Percentiles rank a stretch among this genome's conserved stretches.
These are phyloP conservation scores for Sugiyamaella lignohabitans DNA, from an alignment of 805 yeast genomes.

Conservation along the genomic window DNA sequence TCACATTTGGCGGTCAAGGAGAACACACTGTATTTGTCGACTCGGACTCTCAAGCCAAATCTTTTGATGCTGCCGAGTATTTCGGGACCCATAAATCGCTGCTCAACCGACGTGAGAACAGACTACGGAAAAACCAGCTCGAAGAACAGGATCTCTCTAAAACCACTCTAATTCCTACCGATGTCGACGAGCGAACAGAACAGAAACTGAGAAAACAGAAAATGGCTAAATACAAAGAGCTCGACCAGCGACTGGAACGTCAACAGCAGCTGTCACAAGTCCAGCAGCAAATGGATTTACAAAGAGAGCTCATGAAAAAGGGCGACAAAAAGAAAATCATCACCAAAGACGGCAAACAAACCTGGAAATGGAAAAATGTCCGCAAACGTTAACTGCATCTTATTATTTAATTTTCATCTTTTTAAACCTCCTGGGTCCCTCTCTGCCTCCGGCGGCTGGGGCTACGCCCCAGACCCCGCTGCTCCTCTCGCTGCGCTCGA, in stretches of 20 bases:
- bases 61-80: constrained; percentile 55
- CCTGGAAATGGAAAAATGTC: constrained; percentile 76
- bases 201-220: constrained; percentile 11
- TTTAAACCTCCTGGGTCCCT: neutral
- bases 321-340: constrained; percentile 77
- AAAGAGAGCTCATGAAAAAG: constrained; percentile 82
- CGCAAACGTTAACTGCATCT: constrained; percentile 24
- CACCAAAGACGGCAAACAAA: constrained; percentile 57
- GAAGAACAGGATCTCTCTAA: constrained; percentile 20
- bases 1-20: constrained; percentile 44
- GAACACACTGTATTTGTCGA: constrained; percentile 85
- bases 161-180: constrained; percentile 23
- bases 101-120: constrained; percentile 60
- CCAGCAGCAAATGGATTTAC: constrained; percentile 65
- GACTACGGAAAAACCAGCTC: constrained; percentile 59
- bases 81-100: constrained; percentile 67
- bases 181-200: constrained; percentile 30
- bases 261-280: constrained; percentile 61
- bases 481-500: neutral
- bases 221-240: constrained; percentile 50
- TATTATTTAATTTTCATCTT: neutral
- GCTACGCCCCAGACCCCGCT: neutral
- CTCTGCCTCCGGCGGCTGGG: neutral
- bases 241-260: constrained; percentile 63
- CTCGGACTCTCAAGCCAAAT: constrained; percentile 44